These are phyloP conservation scores for Dipsacomyces acuminosporus DNA, from an alignment of 371 early-diverging fungal species.

Conservation along the genomic window DNA sequence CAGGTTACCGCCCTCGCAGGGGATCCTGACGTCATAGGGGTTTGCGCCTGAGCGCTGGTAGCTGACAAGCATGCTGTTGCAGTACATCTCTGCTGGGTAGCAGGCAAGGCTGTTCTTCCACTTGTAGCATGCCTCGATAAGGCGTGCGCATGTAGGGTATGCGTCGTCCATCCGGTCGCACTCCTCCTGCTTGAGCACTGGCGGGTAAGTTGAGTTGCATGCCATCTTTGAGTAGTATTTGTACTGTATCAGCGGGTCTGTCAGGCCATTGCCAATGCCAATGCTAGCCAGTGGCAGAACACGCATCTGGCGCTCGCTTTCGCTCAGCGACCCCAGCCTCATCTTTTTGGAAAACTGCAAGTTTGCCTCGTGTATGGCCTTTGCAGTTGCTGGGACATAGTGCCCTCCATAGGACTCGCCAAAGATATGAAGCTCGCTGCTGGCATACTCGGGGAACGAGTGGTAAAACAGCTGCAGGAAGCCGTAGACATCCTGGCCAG, in stretches of 20 bases:
- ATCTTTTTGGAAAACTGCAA: constrained; percentile 48
- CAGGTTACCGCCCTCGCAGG: constrained; percentile 68
- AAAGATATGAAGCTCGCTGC: constrained; percentile 55
- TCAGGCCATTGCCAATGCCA: constrained; percentile 88
- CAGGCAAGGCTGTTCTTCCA: constrained; percentile 68
- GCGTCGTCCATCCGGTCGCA: constrained; percentile 69
- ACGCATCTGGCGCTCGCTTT: constrained; percentile 50
- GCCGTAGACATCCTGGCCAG: constrained; percentile 49
- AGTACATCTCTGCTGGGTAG: constrained; percentile 80
- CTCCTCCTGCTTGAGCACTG: constrained; percentile 59
- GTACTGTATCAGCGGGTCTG: constrained; percentile 86
- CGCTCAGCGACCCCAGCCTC: constrained; percentile 44
- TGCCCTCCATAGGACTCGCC: constrained; percentile 74
- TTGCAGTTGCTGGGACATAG: constrained; percentile 74
- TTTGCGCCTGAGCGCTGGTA: constrained; percentile 66
- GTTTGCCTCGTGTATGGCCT: constrained; percentile 65
- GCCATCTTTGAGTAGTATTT: constrained; percentile 85
- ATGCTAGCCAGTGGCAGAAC: constrained; percentile 71
- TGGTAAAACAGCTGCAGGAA: constrained; percentile 70
- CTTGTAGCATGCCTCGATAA: constrained; percentile 82
- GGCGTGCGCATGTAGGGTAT: constrained; percentile 67
- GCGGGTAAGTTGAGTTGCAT: constrained; percentile 71
- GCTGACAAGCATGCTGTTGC: constrained; percentile 71
- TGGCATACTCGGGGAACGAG: constrained; percentile 58
- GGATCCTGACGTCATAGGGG: constrained; percentile 77